These are phyloP conservation scores for Coccomyxa sp. DNA, from an alignment of 139 green algal species.

Conservation along the genomic window DNA sequence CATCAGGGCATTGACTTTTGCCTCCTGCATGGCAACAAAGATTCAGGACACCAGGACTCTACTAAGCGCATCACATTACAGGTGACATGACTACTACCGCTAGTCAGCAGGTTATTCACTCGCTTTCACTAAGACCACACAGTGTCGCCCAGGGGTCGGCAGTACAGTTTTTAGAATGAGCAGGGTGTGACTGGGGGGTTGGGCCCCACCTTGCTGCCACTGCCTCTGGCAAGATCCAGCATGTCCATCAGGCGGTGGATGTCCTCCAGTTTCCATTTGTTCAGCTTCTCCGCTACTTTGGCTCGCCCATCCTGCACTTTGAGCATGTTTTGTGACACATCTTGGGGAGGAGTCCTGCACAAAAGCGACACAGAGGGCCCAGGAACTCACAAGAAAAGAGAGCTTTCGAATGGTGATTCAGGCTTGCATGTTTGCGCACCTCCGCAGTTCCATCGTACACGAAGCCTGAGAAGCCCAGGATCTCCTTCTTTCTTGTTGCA, in stretches of 20 bases:
- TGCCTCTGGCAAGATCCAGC: constrained; percentile 56
- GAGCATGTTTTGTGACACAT: background rate
- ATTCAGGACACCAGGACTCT: background rate
- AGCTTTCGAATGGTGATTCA: too few relatives aligned
- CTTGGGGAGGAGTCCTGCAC: background rate
- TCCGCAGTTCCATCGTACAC: background rate
- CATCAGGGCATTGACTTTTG: constrained; percentile 52
- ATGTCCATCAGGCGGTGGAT: constrained; percentile 51
- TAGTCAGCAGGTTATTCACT: background rate
- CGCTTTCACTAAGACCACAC: background rate
- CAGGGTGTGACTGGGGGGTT: background rate
- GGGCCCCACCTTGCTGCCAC: constrained; percentile 35
- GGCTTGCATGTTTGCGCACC: too few relatives aligned
- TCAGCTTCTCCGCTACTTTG: constrained; percentile 35
- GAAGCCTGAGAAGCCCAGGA: constrained; percentile 59
- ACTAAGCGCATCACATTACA: background rate
- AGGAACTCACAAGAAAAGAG: too few relatives aligned
- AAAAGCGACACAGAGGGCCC: too few relatives aligned
- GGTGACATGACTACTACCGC: background rate
- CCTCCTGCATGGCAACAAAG: constrained; percentile 28
- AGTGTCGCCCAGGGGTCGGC: background rate
- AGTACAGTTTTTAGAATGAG: background rate
- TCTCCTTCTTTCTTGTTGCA: constrained; percentile 44
- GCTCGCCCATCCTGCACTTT: constrained; percentile 50
- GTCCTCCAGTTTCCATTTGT: constrained; percentile 45